Base-by-base conservation (phyloP, 2,329 filamentous ascomycete species). In the Pyrenophora teres region DNA sequence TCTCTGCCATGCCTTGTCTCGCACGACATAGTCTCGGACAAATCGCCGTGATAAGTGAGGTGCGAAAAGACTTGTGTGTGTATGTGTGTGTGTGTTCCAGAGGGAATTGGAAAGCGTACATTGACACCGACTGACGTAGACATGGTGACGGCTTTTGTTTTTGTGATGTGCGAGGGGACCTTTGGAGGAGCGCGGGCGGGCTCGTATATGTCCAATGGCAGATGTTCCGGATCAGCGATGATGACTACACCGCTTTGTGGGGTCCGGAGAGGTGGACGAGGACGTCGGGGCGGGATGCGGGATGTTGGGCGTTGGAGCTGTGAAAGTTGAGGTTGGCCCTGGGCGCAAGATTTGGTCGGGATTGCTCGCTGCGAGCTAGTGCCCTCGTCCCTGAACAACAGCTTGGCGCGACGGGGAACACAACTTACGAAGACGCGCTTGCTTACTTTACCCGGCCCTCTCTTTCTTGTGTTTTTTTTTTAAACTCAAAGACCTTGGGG, bases 111-210 rank as follows among this genome's bases (percentile, higher is more conserved):
- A 46, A 40, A 45, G 76, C 79, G 70, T 78, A 82, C 80, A 69
- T 82, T 82, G 56, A 81, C 76, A 57, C 79, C 79, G 59, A 78
- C 76, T 53, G 79, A 79, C 66, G 77, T 63, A 56, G 75, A 73
- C 74, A 77, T 77, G 60, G 58, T 66, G 67, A 59, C 43, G 39
- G 50, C 51, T 57, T 21, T 21, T 21, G 19, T 21, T 21, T 21
- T 21, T 21, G 19, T 21, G 19, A 21, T 31, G 59, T 62, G 59
- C 56, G 57, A 65, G 56, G 52, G 56, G 52, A 52, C 51, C 54
- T 41, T 48, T 60, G 64, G 56, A 62, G 42, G 54, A 60, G 44
- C 53, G 46, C 40, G 47, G 31, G 45, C 46, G 52, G 47, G 57
- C 46, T 59, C 54, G 50, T 49, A 50, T 37, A 58, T 42, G 55